Base-by-base conservation (phyloP, 2,329 filamentous ascomycete species). In the Blumeriella jaapii region DNA sequence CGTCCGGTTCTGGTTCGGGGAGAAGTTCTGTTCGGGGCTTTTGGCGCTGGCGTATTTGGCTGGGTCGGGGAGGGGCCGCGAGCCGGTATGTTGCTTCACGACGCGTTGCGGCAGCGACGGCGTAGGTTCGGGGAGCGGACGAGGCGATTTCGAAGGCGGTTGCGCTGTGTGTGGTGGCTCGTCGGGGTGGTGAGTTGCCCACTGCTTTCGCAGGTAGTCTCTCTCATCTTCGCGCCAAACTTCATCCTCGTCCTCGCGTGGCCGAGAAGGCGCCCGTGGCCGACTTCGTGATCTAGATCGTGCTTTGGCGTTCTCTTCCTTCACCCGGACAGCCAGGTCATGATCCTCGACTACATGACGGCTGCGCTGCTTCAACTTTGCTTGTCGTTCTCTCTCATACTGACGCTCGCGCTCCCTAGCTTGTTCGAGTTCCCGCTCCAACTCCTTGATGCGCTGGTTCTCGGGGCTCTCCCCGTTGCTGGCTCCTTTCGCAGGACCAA, bases 341-440 rank as follows among this genome's bases (percentile, higher is more conserved):
- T 56, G 52, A 24, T 52, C 46, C 34, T 55, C 49, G 3, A 51
- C 30, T 7, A 19, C 40, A 20, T 53, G 43, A 7, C 42, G 52
- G 18, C 40, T 45, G 11, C 45, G 41, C 12, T 40, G 31, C 24
- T 40, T 41, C 13, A 47, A 17, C 34, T 68, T 59, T 16, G 69
- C 66, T 41, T 74, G 66, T 9, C 75, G 64, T 52, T 78, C 74
- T 15, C 59, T 60, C 49, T 78, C 67, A 49, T 81, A 81, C 48
- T 71, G 67, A 24, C 65, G 64, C 52, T 83, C 78, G 28, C 78
- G 67, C 45, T 78, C 74, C 45, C 77, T 71, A 10, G 79, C 78
- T 49, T 73, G 67, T 49, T 76, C 73, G 1, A 84, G 64, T 52
- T 83, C 72, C 19, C 68, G 66, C 60, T 96, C 89, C 4, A 96